These are phyloP conservation scores for Dillenia turbinata DNA, from an alignment of 164 flowering plant genomes.

Conservation along the genomic window DNA sequence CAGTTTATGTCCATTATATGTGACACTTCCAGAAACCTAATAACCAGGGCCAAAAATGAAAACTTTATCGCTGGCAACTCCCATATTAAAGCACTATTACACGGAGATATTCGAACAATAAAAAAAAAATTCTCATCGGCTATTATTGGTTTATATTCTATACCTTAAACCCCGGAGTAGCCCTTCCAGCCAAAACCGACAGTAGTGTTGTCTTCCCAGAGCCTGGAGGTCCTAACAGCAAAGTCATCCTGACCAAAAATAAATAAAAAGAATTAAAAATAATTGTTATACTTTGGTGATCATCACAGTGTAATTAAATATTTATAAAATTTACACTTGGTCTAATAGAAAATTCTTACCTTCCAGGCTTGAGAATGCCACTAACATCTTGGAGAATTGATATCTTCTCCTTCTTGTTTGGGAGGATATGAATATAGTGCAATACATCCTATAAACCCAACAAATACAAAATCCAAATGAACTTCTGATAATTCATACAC, in stretches of 20 bases:
- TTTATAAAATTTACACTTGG: too few species aligned
- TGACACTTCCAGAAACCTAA: constrained; percentile 51
- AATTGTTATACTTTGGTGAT: too few species aligned
- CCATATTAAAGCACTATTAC: not conserved
- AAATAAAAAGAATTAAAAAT: not conserved
- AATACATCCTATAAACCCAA: constrained; percentile 21
- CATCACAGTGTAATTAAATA: too few species aligned
- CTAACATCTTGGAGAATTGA: constrained; percentile 40
- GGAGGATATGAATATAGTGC: constrained; percentile 30
- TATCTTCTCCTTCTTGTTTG: constrained; percentile 31
- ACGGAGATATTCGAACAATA: not conserved
- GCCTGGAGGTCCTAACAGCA: constrained; percentile 66
- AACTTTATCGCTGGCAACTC: not conserved
- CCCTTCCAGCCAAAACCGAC: constrained; percentile 51
- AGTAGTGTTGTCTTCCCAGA: constrained; percentile 67
- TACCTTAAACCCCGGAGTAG: constrained; percentile 37
- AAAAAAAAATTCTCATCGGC: not conserved
- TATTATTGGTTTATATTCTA: not conserved
- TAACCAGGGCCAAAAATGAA: too few species aligned
- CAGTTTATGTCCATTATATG: constrained; percentile 58
- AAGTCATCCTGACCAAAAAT: constrained; percentile 43
- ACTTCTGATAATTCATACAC: too few species aligned
- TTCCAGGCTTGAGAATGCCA: constrained; percentile 53
- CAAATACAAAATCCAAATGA: not conserved
- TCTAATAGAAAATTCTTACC: constrained; percentile 18